Percentiles rank a stretch among this genome's conserved stretches.
phyloP scores from a whole-genome alignment of 2,329 filamentous ascomycete species.

The Camillea tinctor region DNA sequence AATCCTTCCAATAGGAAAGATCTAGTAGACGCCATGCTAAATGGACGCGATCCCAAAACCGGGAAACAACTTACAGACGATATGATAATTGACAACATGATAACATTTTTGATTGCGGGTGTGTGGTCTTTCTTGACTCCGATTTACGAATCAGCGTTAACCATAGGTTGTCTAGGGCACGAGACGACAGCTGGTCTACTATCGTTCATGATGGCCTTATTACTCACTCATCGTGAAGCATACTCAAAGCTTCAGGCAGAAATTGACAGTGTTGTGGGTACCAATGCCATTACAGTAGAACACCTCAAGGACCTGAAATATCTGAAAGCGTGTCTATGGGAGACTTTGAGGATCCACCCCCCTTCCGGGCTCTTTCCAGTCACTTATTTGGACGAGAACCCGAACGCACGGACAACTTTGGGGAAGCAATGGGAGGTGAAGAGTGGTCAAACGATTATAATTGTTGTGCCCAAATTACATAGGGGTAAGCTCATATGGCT shows the following conservation, averaged over 20 bases:
- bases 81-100: conserved; percentile 51
- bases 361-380: conserved; percentile 1
- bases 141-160: background rate
- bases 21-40: conserved; percentile 52
- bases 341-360: conserved; percentile 44
- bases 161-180: conserved; percentile 40
- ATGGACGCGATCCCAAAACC: conserved; percentile 50
- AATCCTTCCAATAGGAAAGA: conserved; percentile 36
- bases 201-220: conserved; percentile 49
- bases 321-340: conserved; percentile 50
- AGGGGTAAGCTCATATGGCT: conserved; percentile 13
- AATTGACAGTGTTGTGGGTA: conserved; percentile 50
- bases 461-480: conserved; percentile 36
- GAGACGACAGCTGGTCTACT: conserved; percentile 56
- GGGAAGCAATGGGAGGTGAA: conserved; percentile 36
- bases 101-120: conserved; percentile 49
- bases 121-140: conserved; percentile 26
- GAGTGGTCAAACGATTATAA: conserved; percentile 31
- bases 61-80: conserved; percentile 46
- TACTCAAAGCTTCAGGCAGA: conserved; percentile 50
- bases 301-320: conserved; percentile 53
- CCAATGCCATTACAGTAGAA: conserved; percentile 41
- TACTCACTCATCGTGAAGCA: conserved; percentile 47
- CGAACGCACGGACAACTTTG: conserved; percentile 31
- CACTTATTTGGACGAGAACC: conserved; percentile 43